These are phyloP conservation scores for Phytophthora foliorum DNA, from an alignment of 352 stramenopile genomes.

Conservation along the genomic window DNA sequence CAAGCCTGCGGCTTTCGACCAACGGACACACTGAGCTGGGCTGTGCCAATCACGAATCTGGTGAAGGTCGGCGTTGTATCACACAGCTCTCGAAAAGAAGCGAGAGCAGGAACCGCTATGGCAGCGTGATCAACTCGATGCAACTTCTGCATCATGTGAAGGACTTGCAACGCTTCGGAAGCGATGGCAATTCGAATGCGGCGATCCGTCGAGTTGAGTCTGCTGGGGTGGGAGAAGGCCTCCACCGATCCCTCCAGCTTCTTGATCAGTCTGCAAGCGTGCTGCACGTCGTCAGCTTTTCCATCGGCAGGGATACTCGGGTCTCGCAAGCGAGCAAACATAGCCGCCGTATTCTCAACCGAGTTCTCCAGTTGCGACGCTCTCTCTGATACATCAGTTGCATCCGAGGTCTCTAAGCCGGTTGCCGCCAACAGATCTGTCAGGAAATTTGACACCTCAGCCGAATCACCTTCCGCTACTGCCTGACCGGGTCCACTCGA, in stretches of 20 bases:
- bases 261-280: constrained; percentile 19
- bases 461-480: neutral
- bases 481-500: neutral
- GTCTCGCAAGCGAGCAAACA: constrained; percentile 26
- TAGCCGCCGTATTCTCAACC: neutral
- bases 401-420: neutral
- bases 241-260: constrained; percentile 8
- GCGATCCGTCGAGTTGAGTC: constrained; percentile 19
- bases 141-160: constrained; percentile 45
- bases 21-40: constrained; percentile 22
- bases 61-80: constrained; percentile 13
- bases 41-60: constrained; percentile 31
- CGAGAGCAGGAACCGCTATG: constrained; percentile 4
- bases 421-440: constrained; percentile 13
- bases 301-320: constrained; percentile 6
- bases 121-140: constrained; percentile 31
- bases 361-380: neutral
- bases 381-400: neutral
- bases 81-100: constrained; percentile 23
- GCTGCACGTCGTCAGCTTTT: constrained; percentile 26
- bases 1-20: constrained; percentile 23
- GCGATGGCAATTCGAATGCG: constrained; percentile 5
- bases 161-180: constrained; percentile 6
- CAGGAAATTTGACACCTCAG: constrained; percentile 6
- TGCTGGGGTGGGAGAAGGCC: constrained; percentile 12